Conservation (phyloP, 345 rosid species). For the Linum tenue region DNA sequence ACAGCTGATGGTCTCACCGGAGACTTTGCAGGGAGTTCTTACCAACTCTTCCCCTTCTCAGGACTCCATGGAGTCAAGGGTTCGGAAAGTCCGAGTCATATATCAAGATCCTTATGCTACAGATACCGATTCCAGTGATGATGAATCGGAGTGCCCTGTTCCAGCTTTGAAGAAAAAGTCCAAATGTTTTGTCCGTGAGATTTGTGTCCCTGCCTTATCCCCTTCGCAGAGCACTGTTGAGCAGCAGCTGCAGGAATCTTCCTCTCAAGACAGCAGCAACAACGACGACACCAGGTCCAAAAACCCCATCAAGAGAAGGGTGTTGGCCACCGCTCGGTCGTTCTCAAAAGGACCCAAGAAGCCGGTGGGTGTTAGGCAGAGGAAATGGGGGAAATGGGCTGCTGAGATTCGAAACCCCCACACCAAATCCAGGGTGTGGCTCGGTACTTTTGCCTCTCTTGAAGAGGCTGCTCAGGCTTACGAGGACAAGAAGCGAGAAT, state of each 20-base stretch:
- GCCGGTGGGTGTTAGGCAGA: slow-evolving; percentile 62
- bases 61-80: slow-evolving; percentile 19
- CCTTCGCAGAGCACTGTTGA: slow-evolving; percentile 11
- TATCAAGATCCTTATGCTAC: slow-evolving; percentile 82
- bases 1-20: slow-evolving; percentile 12
- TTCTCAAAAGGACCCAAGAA: slow-evolving; percentile 4
- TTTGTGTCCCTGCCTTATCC: slow-evolving; percentile 31
- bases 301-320: slow-evolving; percentile 20
- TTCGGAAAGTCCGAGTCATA: slow-evolving; percentile 57
- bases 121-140: slow-evolving; percentile 74
- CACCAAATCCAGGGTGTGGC: slow-evolving; percentile 50
- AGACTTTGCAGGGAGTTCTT: slow-evolving; percentile 20
- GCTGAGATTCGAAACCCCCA: slow-evolving; percentile 74
- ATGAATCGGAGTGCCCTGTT: slow-evolving; percentile 31
- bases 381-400: slow-evolving; percentile 93
- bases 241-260: slow-evolving; percentile 28
- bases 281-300: slow-evolving; percentile 19
- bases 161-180: slow-evolving; percentile 3
- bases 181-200: slow-evolving; percentile 55
- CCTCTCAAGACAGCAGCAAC: slow-evolving; percentile 59
- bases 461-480: slow-evolving; percentile 79
- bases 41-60: slow-evolving; percentile 3
- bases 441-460: slow-evolving; percentile 59
- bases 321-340: slow-evolving; percentile 14
- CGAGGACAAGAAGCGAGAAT: slow-evolving; percentile 52